These are phyloP conservation scores for Xerocomus nothofagi DNA, from an alignment of 1,284 basidiomycete genomes.

Conservation along the genomic window DNA sequence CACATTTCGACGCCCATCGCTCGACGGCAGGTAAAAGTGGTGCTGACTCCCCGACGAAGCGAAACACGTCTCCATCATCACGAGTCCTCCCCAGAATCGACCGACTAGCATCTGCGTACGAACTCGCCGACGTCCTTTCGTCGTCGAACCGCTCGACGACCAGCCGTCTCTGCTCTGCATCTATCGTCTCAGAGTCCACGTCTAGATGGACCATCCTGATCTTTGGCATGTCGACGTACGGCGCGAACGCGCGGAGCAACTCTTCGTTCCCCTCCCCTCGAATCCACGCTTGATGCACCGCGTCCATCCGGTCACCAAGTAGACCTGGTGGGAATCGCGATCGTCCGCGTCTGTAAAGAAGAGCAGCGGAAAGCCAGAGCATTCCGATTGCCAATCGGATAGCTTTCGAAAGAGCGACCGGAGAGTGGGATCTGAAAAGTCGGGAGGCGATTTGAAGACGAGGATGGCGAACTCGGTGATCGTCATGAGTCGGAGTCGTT, in stretches of 20 bases:
- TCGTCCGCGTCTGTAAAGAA: conserved; percentile 36
- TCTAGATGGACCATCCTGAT: conserved; percentile 41
- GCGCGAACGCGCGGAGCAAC: conserved; percentile 34
- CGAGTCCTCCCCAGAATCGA: too few relatives aligned
- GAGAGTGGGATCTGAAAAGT: conserved; percentile 25
- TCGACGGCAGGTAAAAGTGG: background rate
- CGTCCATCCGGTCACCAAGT: conserved; percentile 48
- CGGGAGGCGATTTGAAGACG: conserved; percentile 28
- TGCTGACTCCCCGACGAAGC: conserved; percentile 8
- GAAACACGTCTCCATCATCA: conserved; percentile 11
- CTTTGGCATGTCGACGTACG: conserved; percentile 32
- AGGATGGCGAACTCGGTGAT: conserved; percentile 41
- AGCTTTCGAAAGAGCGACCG: conserved; percentile 29
- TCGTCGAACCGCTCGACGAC: conserved; percentile 12
- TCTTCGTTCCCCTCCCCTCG: conserved; percentile 41
- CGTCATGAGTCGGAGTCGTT: conserved; percentile 30
- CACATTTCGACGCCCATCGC: conserved; percentile 12
- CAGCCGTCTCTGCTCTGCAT: conserved; percentile 6
- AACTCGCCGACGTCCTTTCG: background rate
- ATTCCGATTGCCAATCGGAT: conserved; percentile 37
- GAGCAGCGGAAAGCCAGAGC: conserved; percentile 41
- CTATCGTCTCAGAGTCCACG: conserved; percentile 38
- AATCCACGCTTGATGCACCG: conserved; percentile 45
- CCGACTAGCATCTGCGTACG: too few relatives aligned
- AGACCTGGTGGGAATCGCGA: conserved; percentile 31